Base-by-base conservation (phyloP, 129 eudicot genomes). In the Cynara cardunculus region DNA sequence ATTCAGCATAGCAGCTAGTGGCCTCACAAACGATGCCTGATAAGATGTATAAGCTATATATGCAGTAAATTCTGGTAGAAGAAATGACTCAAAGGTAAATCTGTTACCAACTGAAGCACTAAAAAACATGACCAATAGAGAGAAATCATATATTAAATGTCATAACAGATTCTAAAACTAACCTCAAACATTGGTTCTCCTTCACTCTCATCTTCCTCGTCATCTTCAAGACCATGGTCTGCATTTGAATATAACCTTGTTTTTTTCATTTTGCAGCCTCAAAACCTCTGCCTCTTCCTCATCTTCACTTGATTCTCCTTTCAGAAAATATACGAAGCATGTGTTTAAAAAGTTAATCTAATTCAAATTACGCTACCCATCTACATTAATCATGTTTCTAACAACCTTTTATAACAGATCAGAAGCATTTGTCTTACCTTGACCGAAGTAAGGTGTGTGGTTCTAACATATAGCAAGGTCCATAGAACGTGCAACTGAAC, bases 231-330 rank as follows among this genome's bases (percentile, higher is more conserved):
- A 78, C 97, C 95, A 76, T 80, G 89, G 77, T 94, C 98, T 65
- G 79, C 91, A 86, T 76, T 75, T 25, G 96, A 85, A 73, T 87
- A 85, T 68, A 78, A 34, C 75, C 81, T 80, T 68, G 87, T n/a
- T n/a, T n/a, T 82, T 87, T 59, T 88, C 87, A 31, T 75, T 87
- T 86, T 87, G 96, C n/a, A n/a, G n/a, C n/a, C n/a, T n/a, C n/a
- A n/a, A n/a, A n/a, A n/a, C n/a, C n/a, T n/a, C n/a, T n/a, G 69
- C 88, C 85, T 94, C 98, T 74, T 94, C 97, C 74, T 86, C 92
- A 72, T 87, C 96, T 66, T 89, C 96, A 83, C 92, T 82, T 81
- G 91, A 87, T 77, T 92, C 89, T 12, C 82, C 80, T 91, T 92
- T 80, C n/a, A 49, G 6, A 73, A 22, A 27, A 13, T 19, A 44